Percentiles rank a stretch among this genome's conserved stretches.
Conservation (phyloP, 2,329 filamentous ascomycete genomes). For the Monosporascus sp. region DNA sequence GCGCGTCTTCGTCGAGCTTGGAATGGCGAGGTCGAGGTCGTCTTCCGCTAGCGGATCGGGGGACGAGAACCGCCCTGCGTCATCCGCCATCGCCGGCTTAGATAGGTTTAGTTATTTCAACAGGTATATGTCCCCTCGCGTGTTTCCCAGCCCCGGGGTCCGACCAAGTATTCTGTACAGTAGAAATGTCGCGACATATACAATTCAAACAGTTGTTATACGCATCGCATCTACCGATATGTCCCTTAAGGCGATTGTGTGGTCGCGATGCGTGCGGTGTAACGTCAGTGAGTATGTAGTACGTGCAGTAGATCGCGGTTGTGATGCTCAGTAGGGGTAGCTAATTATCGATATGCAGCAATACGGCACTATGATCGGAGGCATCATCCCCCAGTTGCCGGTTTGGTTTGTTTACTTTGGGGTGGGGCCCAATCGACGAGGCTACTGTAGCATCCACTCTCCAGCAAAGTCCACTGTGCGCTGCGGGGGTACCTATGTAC, state of each 20-base stretch:
- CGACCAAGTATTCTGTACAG: too few relatives aligned
- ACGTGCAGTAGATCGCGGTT: neutral
- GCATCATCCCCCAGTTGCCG: neutral
- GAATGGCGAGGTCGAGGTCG: conserved; percentile 4
- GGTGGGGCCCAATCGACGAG: neutral
- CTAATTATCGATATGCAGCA: neutral
- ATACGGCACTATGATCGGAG: neutral
- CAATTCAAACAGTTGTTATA: too few relatives aligned
- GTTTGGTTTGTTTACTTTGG: neutral
- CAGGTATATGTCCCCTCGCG: neutral
- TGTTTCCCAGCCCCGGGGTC: too few relatives aligned
- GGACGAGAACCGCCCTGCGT: conserved; percentile 27
- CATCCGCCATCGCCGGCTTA: conserved; percentile 14
- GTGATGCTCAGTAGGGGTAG: neutral
- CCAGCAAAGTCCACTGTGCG: too few relatives aligned
- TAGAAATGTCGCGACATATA: too few relatives aligned
- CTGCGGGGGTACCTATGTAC: too few relatives aligned
- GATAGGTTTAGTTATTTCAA: conserved; percentile 1
- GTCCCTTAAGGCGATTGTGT: too few relatives aligned
- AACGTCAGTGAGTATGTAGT: too few relatives aligned
- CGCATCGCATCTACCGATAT: too few relatives aligned
- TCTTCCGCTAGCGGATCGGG: conserved; percentile 29
- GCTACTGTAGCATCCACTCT: too few relatives aligned
- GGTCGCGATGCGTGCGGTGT: too few relatives aligned
- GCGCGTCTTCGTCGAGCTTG: conserved; percentile 16